These are phyloP conservation scores for Aspergillus pseudoterreus DNA, from an alignment of 2,329 filamentous ascomycete species.

Conservation along the genomic window DNA sequence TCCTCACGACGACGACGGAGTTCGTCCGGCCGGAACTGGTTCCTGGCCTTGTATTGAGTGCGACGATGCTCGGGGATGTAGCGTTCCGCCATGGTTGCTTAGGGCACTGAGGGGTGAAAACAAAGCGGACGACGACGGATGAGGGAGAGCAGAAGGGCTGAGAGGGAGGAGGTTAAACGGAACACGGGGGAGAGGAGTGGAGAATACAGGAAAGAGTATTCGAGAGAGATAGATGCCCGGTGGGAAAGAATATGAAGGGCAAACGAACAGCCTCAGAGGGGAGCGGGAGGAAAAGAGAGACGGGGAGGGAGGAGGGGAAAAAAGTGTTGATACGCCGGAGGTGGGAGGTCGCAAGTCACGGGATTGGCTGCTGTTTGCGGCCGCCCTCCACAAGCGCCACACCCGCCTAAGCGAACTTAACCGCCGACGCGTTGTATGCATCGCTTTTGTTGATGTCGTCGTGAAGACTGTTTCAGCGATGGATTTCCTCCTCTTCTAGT, in stretches of 20 bases:
- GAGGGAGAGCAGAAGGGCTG: slow-evolving; percentile 18
- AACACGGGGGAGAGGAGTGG: slow-evolving; percentile 4
- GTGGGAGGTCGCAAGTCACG: slow-evolving; percentile 21
- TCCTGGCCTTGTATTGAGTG: slow-evolving; percentile 99
- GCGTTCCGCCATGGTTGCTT: slow-evolving; percentile 81
- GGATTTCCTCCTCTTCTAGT: not conserved
- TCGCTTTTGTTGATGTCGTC: too few species aligned
- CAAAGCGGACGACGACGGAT: slow-evolving; percentile 25
- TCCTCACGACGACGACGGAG: slow-evolving; percentile 96
- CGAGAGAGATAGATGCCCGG: not conserved
- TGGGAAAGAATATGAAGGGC: slow-evolving; percentile 5
- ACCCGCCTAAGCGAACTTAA: slow-evolving; percentile 23
- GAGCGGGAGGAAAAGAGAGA: slow-evolving; percentile 8
- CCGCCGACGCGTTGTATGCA: slow-evolving; percentile 8
- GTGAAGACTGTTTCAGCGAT: too few species aligned
- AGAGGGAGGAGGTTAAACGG: slow-evolving; percentile 10
- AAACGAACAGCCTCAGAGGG: slow-evolving; percentile 14
- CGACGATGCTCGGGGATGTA: slow-evolving; percentile 99
- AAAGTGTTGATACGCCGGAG: slow-evolving; percentile 17
- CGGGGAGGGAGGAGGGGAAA: slow-evolving; percentile 19
- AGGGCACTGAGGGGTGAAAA: slow-evolving; percentile 25
- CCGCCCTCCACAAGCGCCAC: slow-evolving; percentile 18
- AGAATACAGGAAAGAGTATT: slow-evolving; percentile 10
- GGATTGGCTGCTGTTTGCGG: slow-evolving; percentile 20
- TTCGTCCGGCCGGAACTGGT: slow-evolving; percentile 98